Conservation (phyloP, 495 filamentous ascomycete genomes). For the Penicillium angulare region DNA sequence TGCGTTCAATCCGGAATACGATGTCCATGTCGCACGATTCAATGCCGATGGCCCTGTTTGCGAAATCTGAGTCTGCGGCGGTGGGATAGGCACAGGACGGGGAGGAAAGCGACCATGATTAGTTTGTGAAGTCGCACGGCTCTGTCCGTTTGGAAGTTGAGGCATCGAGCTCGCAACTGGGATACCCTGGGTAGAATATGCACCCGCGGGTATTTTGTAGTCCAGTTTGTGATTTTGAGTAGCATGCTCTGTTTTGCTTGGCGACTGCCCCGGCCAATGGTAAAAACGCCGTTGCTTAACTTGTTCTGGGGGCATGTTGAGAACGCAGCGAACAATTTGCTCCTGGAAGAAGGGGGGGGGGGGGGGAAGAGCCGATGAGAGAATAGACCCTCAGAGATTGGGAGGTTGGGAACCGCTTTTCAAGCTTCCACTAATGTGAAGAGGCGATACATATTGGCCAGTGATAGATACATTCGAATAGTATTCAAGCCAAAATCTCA, state of each 20-base stretch:
- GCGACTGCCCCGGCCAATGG: neutral
- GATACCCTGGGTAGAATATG: neutral
- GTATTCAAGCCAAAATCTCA: too few relatives aligned
- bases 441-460: too few relatives aligned
- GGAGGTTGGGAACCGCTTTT: too few relatives aligned
- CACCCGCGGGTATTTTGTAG: neutral
- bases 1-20: constrained; percentile 10
- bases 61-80: neutral
- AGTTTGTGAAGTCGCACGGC: too few relatives aligned
- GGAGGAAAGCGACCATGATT: too few relatives aligned
- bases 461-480: too few relatives aligned
- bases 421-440: too few relatives aligned
- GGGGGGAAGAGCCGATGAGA: too few relatives aligned
- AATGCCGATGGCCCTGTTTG: constrained; percentile 2
- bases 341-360: too few relatives aligned
- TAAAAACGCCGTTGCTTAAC: neutral
- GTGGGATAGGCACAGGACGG: neutral
- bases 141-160: neutral
- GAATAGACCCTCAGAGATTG: too few relatives aligned
- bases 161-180: neutral
- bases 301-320: too few relatives aligned
- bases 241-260: neutral
- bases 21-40: constrained; percentile 16
- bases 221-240: neutral
- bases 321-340: too few relatives aligned